Conservation (phyloP, 106 monocot species). For the Acorus gramineus region DNA sequence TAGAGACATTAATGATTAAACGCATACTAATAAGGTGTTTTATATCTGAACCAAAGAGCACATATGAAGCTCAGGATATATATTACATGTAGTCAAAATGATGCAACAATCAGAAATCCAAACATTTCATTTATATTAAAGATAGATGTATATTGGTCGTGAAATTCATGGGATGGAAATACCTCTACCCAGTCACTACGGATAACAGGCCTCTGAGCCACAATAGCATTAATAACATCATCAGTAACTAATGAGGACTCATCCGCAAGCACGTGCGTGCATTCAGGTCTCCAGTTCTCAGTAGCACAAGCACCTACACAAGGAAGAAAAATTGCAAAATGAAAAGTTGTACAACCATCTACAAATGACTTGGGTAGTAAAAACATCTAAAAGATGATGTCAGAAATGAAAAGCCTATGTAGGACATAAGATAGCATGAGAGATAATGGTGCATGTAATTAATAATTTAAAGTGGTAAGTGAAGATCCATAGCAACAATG, state of each 20-base stretch:
- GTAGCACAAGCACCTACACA: conserved; percentile 48
- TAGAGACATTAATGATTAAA: no score
- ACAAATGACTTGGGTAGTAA: background rate
- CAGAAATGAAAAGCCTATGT: background rate
- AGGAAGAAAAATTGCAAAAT: conserved; percentile 1
- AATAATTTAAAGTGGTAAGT: background rate
- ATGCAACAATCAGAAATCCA: no score
- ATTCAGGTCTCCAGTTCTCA: conserved; percentile 49
- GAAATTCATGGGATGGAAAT: background rate
- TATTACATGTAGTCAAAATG: no score
- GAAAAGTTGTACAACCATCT: background rate
- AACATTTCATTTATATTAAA: no score
- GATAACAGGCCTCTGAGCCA: conserved; percentile 53
- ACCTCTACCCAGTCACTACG: conserved; percentile 66
- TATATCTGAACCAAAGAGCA: no score
- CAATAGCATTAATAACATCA: conserved; percentile 62
- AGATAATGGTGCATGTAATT: no score
- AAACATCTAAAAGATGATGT: background rate
- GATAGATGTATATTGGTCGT: no score
- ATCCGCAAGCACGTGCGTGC: conserved; percentile 70
- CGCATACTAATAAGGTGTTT: no score
- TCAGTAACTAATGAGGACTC: conserved; percentile 44
- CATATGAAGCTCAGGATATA: no score
- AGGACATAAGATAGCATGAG: background rate
- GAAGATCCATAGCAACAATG: background rate